Base-by-base conservation (phyloP, 352 stramenopile species). In the Phytophthora pluvialis region DNA sequence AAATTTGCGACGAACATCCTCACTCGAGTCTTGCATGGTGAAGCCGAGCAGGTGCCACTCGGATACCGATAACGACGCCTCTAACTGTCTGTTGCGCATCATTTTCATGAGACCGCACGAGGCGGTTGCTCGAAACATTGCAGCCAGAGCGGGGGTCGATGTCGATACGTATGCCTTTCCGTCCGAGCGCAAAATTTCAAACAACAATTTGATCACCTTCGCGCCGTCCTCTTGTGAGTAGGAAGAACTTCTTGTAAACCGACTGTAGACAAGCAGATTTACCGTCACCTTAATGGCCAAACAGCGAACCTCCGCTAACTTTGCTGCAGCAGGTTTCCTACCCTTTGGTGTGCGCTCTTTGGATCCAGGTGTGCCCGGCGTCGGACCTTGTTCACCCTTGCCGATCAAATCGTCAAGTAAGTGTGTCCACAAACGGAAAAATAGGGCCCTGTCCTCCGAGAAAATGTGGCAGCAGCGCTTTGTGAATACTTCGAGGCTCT, bases 11-110 rank as follows among this genome's bases (percentile, higher is more conserved):
- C 86, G 86, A 18, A 96, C 86, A 21, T 89, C 79, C 67, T 92
- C 81, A 35, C 71, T 81, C 1, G 85, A 82, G 48, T 96, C 88
- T 65, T 91, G 81, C 50, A 95, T 76, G 2, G 78, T 82, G 16
- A 89, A 90, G 4, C 85, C 85, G 4, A 96, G 78, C 33, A 91
- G 60, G 36, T 95, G 88, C 88, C 88, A 96, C 31, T 96, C 75
- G 1, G 78, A 65, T 4, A 91, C 55, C 0, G 60, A 74, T 0
- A 94, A 33, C 4, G 69, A 75, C 5, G 57, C 70, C 47, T 96
- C 88, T 4, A 94, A 69, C 2, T 60, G 63, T 21, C 70, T 55
- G n/a, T 78, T 77, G 4, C 85, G 83, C 54, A 89, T 74, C 4
- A 95, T 36, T 43, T 91, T 91, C 5, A 96, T 62, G 35, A 95